phyloP scores from a whole-genome alignment of 371 early-diverging fungal species.

The Furculomyces boomerangus region DNA sequence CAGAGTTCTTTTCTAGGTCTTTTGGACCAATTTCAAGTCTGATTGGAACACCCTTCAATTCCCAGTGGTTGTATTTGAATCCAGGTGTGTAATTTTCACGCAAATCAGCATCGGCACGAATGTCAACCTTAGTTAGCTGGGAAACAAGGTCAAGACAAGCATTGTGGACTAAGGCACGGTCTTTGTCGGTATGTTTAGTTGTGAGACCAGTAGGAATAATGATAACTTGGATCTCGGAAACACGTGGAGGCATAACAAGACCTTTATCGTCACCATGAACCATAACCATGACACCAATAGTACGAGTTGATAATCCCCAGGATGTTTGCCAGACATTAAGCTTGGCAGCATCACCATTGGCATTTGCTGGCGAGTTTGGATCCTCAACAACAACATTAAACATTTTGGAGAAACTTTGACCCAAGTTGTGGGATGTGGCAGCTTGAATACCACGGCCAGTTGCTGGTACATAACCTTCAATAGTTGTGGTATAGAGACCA shows the following conservation, averaged over 20 bases:
- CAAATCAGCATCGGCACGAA: slow-evolving; percentile 81
- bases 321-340: slow-evolving; percentile 97
- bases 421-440: slow-evolving; percentile 98
- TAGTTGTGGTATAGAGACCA: slow-evolving; percentile 95
- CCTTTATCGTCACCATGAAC: slow-evolving; percentile 99
- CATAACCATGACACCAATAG: slow-evolving; percentile 99
- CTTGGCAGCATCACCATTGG: slow-evolving; percentile 34
- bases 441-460: slow-evolving; percentile 99
- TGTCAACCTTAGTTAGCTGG: slow-evolving; percentile 56
- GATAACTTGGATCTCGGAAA: slow-evolving; percentile 84
- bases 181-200: slow-evolving; percentile 59
- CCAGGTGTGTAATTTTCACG: slow-evolving; percentile 92
- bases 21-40: slow-evolving; percentile 97
- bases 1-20: slow-evolving; percentile 75
- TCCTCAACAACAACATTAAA: slow-evolving; percentile 78
- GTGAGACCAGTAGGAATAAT: slow-evolving; percentile 95
- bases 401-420: slow-evolving; percentile 99
- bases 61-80: slow-evolving; percentile 99
- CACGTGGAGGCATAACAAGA: slow-evolving; percentile 94
- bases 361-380: slow-evolving; percentile 28
- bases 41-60: slow-evolving; percentile 94
- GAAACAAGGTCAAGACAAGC: slow-evolving; percentile 48
- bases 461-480: slow-evolving; percentile 97
- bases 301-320: slow-evolving; percentile 99
- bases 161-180: slow-evolving; percentile 39